Conservation (phyloP, 2,329 filamentous ascomycete species). For the Epicoccum nigrum region DNA sequence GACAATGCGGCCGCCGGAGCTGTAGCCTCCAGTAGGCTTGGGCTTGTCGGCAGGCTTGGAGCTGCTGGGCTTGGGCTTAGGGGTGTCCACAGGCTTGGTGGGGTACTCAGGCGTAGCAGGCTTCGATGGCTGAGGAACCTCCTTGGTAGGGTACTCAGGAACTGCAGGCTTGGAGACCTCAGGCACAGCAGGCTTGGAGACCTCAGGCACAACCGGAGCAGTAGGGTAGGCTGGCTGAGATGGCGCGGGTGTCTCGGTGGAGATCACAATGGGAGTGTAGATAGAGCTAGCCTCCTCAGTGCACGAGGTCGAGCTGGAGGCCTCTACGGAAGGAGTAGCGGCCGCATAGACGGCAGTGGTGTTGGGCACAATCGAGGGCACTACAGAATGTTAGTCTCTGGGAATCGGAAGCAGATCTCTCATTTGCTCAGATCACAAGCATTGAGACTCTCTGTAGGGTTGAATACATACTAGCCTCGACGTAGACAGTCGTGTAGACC, state of each 20-base stretch:
- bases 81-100: conserved; percentile 13
- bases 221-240: conserved; percentile 16
- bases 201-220: conserved; percentile 12
- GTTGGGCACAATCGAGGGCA: conserved; percentile 35
- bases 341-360: conserved; percentile 29
- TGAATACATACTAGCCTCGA: conserved; percentile 54
- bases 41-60: conserved; percentile 33
- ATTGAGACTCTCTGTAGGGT: not conserved
- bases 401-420: not conserved
- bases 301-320: conserved; percentile 83
- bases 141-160: conserved; percentile 12
- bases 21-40: conserved; percentile 38
- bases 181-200: conserved; percentile 20
- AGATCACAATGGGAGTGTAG: conserved; percentile 29
- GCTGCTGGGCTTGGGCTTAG: conserved; percentile 29
- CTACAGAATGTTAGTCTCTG: conserved; percentile 24
- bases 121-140: conserved; percentile 19
- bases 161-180: conserved; percentile 16
- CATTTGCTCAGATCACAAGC: not conserved
- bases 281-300: conserved; percentile 70
- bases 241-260: conserved; percentile 17
- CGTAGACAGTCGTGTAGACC: conserved; percentile 67
- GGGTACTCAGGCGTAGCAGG: conserved; percentile 13
- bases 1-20: conserved; percentile 36
- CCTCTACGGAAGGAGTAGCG: conserved; percentile 60